Evolutionary conservation across 2,329 filamentous ascomycete species (phyloP).

Genomic region (Dothideomycetidae sp.): DNA sequence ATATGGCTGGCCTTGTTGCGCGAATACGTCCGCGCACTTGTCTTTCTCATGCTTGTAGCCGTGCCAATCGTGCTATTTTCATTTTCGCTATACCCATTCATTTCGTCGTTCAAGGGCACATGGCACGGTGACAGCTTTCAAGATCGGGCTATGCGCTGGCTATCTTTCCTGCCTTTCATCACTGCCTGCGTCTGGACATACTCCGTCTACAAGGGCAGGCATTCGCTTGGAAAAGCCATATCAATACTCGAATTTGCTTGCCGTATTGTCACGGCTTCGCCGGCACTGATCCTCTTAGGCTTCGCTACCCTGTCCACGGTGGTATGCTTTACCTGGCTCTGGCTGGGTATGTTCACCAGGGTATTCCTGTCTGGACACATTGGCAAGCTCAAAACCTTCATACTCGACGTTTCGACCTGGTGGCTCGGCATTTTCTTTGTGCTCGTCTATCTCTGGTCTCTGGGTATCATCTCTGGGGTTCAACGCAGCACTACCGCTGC

Average conservation of each 20-base stretch:
- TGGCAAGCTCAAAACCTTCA: constrained; percentile 46
- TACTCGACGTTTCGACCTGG: constrained; percentile 82
- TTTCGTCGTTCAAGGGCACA: constrained; percentile 71
- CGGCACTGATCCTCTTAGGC: constrained; percentile 70
- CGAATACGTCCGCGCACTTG: constrained; percentile 75
- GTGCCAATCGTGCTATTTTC: constrained; percentile 78
- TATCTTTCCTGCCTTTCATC: constrained; percentile 60
- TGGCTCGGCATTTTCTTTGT: constrained; percentile 90
- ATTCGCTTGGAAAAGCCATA: constrained; percentile 68
- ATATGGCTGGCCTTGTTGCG: constrained; percentile 80
- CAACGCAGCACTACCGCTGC: constrained; percentile 86
- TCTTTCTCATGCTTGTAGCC: constrained; percentile 64
- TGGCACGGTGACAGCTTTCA: constrained; percentile 67
- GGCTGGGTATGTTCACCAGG: constrained; percentile 91
- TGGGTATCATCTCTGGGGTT: constrained; percentile 73
- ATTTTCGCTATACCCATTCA: constrained; percentile 81
- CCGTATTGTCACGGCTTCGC: constrained; percentile 71
- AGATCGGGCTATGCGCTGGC: constrained; percentile 78
- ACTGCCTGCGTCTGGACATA: constrained; percentile 70
- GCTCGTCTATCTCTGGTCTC: constrained; percentile 88
- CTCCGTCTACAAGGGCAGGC: constrained; percentile 64
- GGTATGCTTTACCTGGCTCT: constrained; percentile 85
- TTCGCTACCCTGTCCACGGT: constrained; percentile 61
- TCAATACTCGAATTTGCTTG: constrained; percentile 86
- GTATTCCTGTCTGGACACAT: constrained; percentile 90